Percentiles rank a stretch among this genome's conserved stretches.
Conservation (phyloP, 306 rosid genomes). For the Betula pendula region DNA sequence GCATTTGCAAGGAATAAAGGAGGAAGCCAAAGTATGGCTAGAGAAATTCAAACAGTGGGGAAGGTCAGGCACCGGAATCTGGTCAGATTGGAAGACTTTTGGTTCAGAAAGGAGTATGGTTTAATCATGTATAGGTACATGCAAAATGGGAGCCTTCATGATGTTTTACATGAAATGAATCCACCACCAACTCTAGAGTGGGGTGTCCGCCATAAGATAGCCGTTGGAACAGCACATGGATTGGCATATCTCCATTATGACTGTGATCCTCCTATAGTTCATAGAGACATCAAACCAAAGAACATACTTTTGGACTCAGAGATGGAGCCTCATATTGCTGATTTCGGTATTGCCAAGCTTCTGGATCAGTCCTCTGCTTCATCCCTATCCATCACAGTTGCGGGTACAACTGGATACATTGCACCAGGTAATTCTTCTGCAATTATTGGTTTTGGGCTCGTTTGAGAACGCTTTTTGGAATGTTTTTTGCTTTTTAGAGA, state of each 20-base stretch:
- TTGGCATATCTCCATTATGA: conserved; percentile 77
- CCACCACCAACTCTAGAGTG: conserved; percentile 57
- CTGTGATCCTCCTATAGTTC: conserved; percentile 76
- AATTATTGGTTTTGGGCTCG: too few relatives aligned
- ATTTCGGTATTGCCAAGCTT: conserved; percentile 87
- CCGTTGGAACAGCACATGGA: conserved; percentile 75
- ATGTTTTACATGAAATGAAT: conserved; percentile 57
- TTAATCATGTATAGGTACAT: conserved; percentile 67
- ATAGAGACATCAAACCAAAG: conserved; percentile 79
- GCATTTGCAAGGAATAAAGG: conserved; percentile 44
- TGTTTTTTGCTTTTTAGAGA: too few relatives aligned
- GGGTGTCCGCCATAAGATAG: conserved; percentile 63
- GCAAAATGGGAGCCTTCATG: conserved; percentile 88
- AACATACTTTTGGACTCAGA: conserved; percentile 81
- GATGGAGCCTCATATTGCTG: conserved; percentile 77
- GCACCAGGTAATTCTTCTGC: conserved; percentile 66
- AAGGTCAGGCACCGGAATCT: conserved; percentile 74
- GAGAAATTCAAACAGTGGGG: conserved; percentile 69
- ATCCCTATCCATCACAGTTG: conserved; percentile 38
- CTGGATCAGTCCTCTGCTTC: conserved; percentile 59
- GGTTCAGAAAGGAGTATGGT: conserved; percentile 60
- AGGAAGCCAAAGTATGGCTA: conserved; percentile 54
- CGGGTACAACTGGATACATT: conserved; percentile 74
- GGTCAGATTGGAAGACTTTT: conserved; percentile 62
- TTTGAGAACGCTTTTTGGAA: too few relatives aligned